Evolutionary conservation across 495 filamentous ascomycete species (phyloP), one percentile per base, ranked within the genome.

Genomic region (Penicillium paradoxum): DNA sequence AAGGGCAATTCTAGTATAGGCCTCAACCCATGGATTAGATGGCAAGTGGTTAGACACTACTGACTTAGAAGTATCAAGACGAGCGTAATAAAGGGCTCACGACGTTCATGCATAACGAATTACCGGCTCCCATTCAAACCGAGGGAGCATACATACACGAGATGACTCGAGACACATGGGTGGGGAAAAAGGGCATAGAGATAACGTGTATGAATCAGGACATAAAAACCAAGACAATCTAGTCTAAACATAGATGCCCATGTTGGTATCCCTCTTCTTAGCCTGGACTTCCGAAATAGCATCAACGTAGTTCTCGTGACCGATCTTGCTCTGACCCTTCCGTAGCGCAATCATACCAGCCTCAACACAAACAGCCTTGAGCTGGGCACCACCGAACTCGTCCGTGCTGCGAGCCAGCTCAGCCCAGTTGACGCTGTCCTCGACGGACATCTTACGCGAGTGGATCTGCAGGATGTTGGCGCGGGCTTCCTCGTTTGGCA

Each of bases 281-380:
- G 90, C 85, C 70, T 96, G 90, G 59, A 98, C 93, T 69, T 99
- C 93, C 18, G 89, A 79, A 65, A 99, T 97, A 45, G 93, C 93
- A 81, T 99, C 93, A 21, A 99, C 93, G 69, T 97, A 99, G 73
- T 99, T 91, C 78, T 99, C 93, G 61, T 99, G 93, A 51, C 86
- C 85, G 57, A 99, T 89, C 82, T 96, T 96, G 69, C 81, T 88
- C 79, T 89, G 86, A 27, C 93, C 93, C 71, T 85, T 88, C 50
- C 93, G 81, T 58, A 99, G 75, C 17, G 93, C 93, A 74, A 99
- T 99, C 93, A 99, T 99, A 68, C 93, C 93, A 25, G 93, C 93
- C 72, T 99, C 93, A 34, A 99, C 93, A 68, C 93, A 99, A 24
- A 99, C 93, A 39, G 93, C 93, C 78, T 99, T 99, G 55, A 99